Percentiles rank a stretch among this genome's conserved stretches.
phyloP scores from a whole-genome alignment of 1,139 yeast genomes.

The Magnusiomyces starmeri region DNA sequence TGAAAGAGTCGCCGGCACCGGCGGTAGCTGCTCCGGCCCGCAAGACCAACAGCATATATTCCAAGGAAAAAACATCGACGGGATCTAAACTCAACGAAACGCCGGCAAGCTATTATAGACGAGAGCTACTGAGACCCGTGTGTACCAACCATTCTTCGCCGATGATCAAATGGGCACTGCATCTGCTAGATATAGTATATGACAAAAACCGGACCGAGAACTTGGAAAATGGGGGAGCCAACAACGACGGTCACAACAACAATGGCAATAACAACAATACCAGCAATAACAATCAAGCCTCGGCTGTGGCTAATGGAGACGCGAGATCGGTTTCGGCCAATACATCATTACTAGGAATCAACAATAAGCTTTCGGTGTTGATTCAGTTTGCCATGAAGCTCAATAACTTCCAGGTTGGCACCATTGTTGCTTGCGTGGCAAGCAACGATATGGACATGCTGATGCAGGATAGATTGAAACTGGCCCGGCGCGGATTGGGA shows the following conservation, averaged over 20 bases:
- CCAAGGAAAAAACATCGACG: neutral
- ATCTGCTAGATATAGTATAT: constrained; percentile 11
- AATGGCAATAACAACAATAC: neutral
- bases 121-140: constrained; percentile 4
- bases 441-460: constrained; percentile 7
- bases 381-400: constrained; percentile 12
- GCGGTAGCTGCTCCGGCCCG: neutral
- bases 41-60: neutral
- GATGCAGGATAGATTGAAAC: constrained; percentile 1
- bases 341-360: constrained; percentile 8
- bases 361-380: constrained; percentile 12
- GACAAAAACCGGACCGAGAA: no score
- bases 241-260: neutral
- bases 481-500: constrained; percentile 11
- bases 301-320: no score
- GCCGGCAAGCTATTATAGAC: constrained; percentile 11
- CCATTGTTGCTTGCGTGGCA: constrained; percentile 12
- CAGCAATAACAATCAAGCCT: neutral
- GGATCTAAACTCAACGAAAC: constrained; percentile 1
- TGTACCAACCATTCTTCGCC: constrained; percentile 11
- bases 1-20: neutral
- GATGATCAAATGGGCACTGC: constrained; percentile 13
- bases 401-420: constrained; percentile 12
- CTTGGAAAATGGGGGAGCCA: neutral
- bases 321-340: no score